Conservation (phyloP, 2,329 filamentous ascomycete genomes). For the Fusarium nelsonii region DNA sequence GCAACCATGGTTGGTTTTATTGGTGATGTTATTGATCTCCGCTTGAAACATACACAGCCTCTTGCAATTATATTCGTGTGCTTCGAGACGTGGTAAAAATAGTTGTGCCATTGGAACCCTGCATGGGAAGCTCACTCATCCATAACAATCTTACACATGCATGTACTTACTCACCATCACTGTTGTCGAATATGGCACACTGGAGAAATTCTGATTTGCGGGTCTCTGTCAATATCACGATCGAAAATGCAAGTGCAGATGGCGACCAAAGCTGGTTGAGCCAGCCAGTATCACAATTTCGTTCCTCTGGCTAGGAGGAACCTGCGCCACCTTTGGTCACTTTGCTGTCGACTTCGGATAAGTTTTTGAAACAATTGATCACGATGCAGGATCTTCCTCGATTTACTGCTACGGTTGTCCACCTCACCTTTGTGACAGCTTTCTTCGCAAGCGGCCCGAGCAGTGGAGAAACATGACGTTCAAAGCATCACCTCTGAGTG, state of each 20-base stretch:
- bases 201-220: conserved; percentile 4
- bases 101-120: conserved; percentile 9
- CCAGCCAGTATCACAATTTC: conserved; percentile 1
- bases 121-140: conserved; percentile 14
- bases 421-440: not conserved
- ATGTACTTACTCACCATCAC: not conserved
- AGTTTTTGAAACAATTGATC: not conserved
- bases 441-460: not conserved
- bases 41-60: conserved; percentile 36
- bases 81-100: conserved; percentile 12
- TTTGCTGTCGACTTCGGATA: not conserved
- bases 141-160: conserved; percentile 14
- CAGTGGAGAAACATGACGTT: not conserved
- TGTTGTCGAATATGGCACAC: not conserved
- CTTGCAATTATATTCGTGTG: conserved; percentile 11
- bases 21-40: not conserved
- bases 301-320: not conserved
- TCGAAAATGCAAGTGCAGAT: conserved; percentile 2
- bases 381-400: not conserved
- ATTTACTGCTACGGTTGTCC: not conserved
- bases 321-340: not conserved
- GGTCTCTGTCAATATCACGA: conserved; percentile 2
- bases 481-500: not conserved
- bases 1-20: not conserved
- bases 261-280: not conserved